These are phyloP conservation scores for Russula sp. DNA, from an alignment of 768 basidiomycete species.

Conservation along the genomic window DNA sequence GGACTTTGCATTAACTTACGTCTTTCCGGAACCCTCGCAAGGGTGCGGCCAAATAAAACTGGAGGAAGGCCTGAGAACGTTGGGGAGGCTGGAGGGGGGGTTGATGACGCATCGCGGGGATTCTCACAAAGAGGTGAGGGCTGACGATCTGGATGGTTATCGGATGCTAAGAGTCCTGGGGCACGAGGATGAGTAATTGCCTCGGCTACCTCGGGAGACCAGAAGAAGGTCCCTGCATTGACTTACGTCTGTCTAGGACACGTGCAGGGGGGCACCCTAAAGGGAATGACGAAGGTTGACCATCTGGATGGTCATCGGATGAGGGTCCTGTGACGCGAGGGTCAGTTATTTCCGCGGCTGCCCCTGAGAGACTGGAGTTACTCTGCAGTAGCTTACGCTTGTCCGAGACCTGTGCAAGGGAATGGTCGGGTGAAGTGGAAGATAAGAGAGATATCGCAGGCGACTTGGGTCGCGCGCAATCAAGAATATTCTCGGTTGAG, in stretches of 20 bases:
- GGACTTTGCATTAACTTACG: too few relatives aligned
- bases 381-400: not conserved
- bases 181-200: not conserved
- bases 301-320: too few relatives aligned
- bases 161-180: not conserved
- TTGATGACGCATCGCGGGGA: not conserved
- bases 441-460: not conserved
- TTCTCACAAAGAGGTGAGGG: not conserved
- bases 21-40: too few relatives aligned
- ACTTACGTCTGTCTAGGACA: not conserved
- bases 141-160: not conserved
- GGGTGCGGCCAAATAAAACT: not conserved
- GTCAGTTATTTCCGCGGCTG: too few relatives aligned
- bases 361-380: too few relatives aligned
- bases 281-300: too few relatives aligned
- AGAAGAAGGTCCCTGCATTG: not conserved
- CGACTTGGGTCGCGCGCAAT: not conserved
- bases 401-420: not conserved
- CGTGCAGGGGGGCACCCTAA: not conserved
- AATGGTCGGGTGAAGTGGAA: not conserved
- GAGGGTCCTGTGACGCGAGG: too few relatives aligned
- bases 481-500: not conserved
- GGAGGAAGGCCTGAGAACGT: not conserved
- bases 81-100: not conserved
- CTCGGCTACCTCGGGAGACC: not conserved